phyloP scores from a whole-genome alignment of 2,329 filamentous ascomycete species.

The Chaetomium sp. region DNA sequence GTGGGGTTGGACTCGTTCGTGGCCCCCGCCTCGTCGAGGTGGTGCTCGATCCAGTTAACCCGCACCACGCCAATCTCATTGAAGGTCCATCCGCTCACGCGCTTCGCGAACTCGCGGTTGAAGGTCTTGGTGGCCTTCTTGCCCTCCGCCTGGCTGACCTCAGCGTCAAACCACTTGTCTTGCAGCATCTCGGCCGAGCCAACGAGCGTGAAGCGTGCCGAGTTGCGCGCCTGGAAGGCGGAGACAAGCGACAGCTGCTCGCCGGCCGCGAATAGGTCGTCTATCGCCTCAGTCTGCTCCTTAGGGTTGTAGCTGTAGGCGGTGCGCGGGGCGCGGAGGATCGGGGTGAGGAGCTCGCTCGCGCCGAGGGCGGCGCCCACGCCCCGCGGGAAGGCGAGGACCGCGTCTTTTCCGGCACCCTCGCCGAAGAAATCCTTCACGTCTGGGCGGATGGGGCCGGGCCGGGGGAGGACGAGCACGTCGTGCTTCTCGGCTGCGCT shows the following conservation, averaged over 20 bases:
- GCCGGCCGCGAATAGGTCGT: slow-evolving; percentile 84
- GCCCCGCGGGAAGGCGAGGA: slow-evolving; percentile 79
- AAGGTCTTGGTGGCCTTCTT: slow-evolving; percentile 61
- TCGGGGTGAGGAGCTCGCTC: slow-evolving; percentile 74
- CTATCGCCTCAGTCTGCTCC: slow-evolving; percentile 71
- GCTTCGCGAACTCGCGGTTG: slow-evolving; percentile 84
- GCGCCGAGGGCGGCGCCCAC: slow-evolving; percentile 82
- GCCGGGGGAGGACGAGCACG: slow-evolving; percentile 76
- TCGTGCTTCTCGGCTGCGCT: slow-evolving; percentile 84
- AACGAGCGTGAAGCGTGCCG: slow-evolving; percentile 81
- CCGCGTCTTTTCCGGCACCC: slow-evolving; percentile 52
- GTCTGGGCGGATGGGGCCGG: slow-evolving; percentile 64
- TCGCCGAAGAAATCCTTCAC: slow-evolving; percentile 78
- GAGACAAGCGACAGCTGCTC: slow-evolving; percentile 84
- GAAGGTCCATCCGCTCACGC: slow-evolving; percentile 92
- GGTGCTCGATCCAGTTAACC: slow-evolving; percentile 81
- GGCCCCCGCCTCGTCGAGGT: slow-evolving; percentile 58
- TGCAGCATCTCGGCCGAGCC: slow-evolving; percentile 85
- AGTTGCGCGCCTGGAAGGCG: slow-evolving; percentile 87
- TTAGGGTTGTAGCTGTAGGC: slow-evolving; percentile 95
- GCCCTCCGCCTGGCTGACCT: slow-evolving; percentile 64
- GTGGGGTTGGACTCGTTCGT: slow-evolving; percentile 70
- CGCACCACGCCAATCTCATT: slow-evolving; percentile 88
- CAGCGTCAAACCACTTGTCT: slow-evolving; percentile 84
- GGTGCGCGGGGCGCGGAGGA: slow-evolving; percentile 79